Evolutionary conservation across 352 stramenopile genomes (phyloP).

Genomic region (Thraustotheca clavata): DNA sequence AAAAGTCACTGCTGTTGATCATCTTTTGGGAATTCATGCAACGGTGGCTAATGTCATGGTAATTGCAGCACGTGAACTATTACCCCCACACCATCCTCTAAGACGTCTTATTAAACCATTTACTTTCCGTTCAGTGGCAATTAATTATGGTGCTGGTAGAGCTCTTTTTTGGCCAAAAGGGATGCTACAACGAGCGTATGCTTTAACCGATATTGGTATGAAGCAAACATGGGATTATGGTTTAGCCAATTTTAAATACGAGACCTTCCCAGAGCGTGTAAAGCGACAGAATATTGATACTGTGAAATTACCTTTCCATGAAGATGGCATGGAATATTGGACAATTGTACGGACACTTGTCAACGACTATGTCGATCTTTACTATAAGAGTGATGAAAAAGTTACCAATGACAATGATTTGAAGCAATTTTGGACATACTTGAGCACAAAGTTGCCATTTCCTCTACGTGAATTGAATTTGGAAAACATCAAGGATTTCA

Average conservation of each 20-base stretch:
- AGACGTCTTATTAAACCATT: constrained; percentile 17
- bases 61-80: neutral
- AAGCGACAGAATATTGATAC: constrained; percentile 18
- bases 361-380: constrained; percentile 16
- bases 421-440: neutral
- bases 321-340: constrained; percentile 22
- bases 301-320: constrained; percentile 9
- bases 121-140: constrained; percentile 10
- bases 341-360: constrained; percentile 11
- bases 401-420: neutral
- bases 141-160: constrained; percentile 12
- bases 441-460: neutral
- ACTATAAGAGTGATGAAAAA: neutral
- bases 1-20: constrained; percentile 19
- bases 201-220: constrained; percentile 4
- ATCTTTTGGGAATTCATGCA: constrained; percentile 11
- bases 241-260: constrained; percentile 6
- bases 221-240: constrained; percentile 18
- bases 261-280: constrained; percentile 8
- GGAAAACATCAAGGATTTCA: constrained; percentile 10
- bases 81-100: constrained; percentile 7
- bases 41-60: constrained; percentile 17
- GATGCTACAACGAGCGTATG: constrained; percentile 18
- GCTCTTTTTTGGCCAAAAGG: constrained; percentile 20
- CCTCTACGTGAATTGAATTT: neutral